Evolutionary conservation across 1,284 basidiomycete species (phyloP), one percentile per base, ranked within the genome.

Genomic region (Ceraceosorus guamensis): DNA sequence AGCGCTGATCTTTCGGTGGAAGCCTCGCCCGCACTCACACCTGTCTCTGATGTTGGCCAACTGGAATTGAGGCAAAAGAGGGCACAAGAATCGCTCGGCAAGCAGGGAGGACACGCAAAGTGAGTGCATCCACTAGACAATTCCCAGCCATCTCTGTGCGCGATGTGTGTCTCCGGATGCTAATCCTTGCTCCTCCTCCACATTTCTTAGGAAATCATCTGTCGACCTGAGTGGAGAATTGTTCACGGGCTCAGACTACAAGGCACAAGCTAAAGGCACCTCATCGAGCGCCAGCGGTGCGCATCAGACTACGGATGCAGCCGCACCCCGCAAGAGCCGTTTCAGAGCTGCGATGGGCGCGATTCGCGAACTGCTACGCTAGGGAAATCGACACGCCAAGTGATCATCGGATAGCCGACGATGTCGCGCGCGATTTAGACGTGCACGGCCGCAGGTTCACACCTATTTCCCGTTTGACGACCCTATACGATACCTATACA

Each of bases 261-360:
- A 14, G 3, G 6, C 5, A 1, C 18, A 14, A 31, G 5, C n/a
- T 14, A n/a, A 39, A n/a, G 39, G 32, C 33, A 45, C n/a, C 6
- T 30, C 46, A 24, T 53, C 51, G 5, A 47, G 16, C n/a, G 16
- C 16, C 14, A 24, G 34, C 31, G 7, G 14, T 10, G 13, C 41
- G n/a, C 3, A 50, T 4, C 7, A n/a, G 45, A 2, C 45, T n/a
- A 4, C 45, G 34, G 52, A 53, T n/a, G 11, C 24, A 11, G n/a
- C 41, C 5, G 39, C 51, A 1, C 44, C 34, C n/a, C 34, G 14
- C 11, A 48, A 30, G 52, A 14, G 16, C 34, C 41, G 41, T 16
- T 53, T 53, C 52, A 44, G 52, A n/a, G 52, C 52, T n/a, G 49
- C 53, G 0, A 46, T 57, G 39, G 56, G 56, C 30, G 56, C 56